Base-by-base conservation (phyloP, 371 early-diverging fungal genomes). In the Mucor sp. region DNA sequence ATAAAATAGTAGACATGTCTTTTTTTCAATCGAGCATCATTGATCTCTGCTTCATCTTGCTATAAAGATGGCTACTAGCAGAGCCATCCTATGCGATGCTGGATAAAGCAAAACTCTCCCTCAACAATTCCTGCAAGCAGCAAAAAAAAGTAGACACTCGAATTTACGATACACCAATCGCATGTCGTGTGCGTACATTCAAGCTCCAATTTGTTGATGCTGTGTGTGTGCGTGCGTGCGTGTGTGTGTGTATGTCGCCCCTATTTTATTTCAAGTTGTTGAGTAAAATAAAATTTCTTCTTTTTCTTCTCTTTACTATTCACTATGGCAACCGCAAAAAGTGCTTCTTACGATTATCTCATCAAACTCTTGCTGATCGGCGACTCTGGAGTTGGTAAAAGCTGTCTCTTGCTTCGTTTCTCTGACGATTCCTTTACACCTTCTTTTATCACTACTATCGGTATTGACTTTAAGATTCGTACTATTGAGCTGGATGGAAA, bases 401-500 rank as follows among this genome's bases (percentile, higher is more conserved):
- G 98, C 59, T 98, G 99, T 81, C 79, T 99, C 61, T 86, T 99
- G 68, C 89, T 96, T 47, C 93, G 99, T 77, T 99, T 91, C 75
- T 91, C 95, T 77, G 99, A 99, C 83, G 97, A 99, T 85, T 97
- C 97, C 39, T 99, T 97, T 77, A 99, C 99, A 33, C 97, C 97
- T 66, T 94, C 94, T 44, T 99, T 96, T 85, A 99, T 99, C 78
- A 93, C 94, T 64, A 99, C 99, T 63, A 98, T 99, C 75, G 99
- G 99, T 56, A 99, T 99, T 67, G 99, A 99, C 89, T 99, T 99
- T 81, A 99, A 99, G 90, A 99, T 99, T 82, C 96, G 99, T 76
- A 99, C 99, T 37, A 96, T 99, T 58, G 94, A 95, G 76, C 85
- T 99, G 53, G 98, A 98, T 78, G 97, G 97, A 64, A 98, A 98